phyloP scores from a whole-genome alignment of 768 basidiomycete species.

The Clitopilus hobsonii region DNA sequence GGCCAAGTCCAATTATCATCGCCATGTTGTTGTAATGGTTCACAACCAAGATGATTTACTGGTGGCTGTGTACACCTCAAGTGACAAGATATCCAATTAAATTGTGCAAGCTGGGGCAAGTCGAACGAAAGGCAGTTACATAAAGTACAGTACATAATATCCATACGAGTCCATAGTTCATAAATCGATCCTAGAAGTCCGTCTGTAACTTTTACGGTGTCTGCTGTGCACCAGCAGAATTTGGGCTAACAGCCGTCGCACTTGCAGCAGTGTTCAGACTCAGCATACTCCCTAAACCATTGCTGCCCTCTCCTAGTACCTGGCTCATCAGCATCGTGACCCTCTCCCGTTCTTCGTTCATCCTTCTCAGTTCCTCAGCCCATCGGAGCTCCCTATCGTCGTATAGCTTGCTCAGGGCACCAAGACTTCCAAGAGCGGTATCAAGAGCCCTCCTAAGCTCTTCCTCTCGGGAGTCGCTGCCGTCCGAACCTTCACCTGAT shows the following conservation, averaged over 20 bases:
- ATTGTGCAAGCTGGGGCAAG: no score
- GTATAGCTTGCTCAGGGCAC: conserved; percentile 58
- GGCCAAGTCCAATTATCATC: no score
- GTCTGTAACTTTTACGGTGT: not conserved
- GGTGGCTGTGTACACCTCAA: no score
- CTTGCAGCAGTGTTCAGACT: not conserved
- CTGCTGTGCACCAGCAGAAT: not conserved
- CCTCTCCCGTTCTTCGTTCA: conserved; percentile 61
- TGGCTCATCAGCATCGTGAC: conserved; percentile 65
- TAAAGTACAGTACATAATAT: not conserved
- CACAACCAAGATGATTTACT: no score
- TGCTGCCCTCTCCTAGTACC: conserved; percentile 35
- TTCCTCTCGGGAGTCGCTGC: conserved; percentile 49
- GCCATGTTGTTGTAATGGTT: no score
- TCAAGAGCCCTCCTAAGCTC: conserved; percentile 68
- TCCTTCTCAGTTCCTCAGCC: conserved; percentile 63
- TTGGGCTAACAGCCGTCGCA: not conserved
- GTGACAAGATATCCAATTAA: no score
- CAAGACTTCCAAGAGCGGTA: conserved; percentile 62
- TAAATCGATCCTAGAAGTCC: no score
- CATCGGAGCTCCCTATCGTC: conserved; percentile 66
- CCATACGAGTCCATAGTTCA: not conserved
- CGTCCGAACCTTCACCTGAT: conserved; percentile 50
- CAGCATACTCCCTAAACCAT: not conserved
- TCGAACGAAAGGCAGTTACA: not conserved